phyloP scores from a whole-genome alignment of 495 filamentous ascomycete genomes.

The Ascobolus immersus region DNA sequence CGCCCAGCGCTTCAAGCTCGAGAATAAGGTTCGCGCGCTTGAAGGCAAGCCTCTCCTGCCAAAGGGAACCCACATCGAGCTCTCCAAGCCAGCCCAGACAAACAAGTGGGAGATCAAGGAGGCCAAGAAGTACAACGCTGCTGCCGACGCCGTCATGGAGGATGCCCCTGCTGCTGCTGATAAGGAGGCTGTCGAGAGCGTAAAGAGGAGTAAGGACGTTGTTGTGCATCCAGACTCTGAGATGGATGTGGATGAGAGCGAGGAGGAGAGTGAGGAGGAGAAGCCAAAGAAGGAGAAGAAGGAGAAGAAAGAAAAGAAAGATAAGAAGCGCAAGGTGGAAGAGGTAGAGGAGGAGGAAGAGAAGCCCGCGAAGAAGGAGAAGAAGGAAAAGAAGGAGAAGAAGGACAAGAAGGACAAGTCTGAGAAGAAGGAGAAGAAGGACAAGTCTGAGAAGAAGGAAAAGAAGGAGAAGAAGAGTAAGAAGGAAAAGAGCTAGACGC shows the following conservation, averaged over 20 bases:
- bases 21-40: conserved; percentile 56
- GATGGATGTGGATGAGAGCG: conserved; percentile 23
- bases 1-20: conserved; percentile 47
- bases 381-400: conserved; percentile 1
- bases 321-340: conserved; percentile 4
- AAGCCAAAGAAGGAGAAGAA: conserved; percentile 25
- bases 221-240: conserved; percentile 29
- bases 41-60: conserved; percentile 76
- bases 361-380: not conserved
- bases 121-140: conserved; percentile 81
- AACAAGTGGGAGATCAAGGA: conserved; percentile 82
- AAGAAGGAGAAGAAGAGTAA: conserved; percentile 2
- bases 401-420: conserved; percentile 5
- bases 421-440: conserved; percentile 1
- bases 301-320: conserved; percentile 20
- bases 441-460: not conserved
- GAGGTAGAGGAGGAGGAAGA: not conserved
- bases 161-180: conserved; percentile 35
- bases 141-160: conserved; percentile 61
- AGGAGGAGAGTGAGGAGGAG: conserved; percentile 14
- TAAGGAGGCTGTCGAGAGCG: conserved; percentile 18
- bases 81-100: conserved; percentile 20
- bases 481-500: too few species aligned
- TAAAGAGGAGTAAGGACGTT: too few species aligned
- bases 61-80: too few species aligned